A percentile compares a stretch with the other conserved stretches of the same genome.
These are phyloP conservation scores for Cladophialophora yegresii DNA, from an alignment of 2,329 filamentous ascomycete species.

Conservation along the genomic window DNA sequence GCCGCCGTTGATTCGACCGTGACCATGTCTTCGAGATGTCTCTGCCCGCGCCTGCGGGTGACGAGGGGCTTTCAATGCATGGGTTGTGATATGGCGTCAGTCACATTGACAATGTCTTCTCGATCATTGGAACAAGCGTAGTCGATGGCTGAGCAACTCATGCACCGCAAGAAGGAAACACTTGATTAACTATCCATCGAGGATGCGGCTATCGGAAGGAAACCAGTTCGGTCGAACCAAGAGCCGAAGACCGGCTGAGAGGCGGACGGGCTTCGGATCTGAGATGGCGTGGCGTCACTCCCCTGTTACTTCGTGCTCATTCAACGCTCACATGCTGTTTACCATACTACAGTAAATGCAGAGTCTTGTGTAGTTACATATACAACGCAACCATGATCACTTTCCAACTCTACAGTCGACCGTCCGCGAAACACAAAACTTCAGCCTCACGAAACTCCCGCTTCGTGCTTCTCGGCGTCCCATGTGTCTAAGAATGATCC, in stretches of 20 bases:
- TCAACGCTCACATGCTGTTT: too few species aligned
- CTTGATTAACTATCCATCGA: neutral
- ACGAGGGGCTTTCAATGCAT: slow-evolving; percentile 21
- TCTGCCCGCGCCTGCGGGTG: slow-evolving; percentile 24
- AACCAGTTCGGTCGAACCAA: neutral
- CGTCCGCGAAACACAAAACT: neutral
- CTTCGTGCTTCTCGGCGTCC: slow-evolving; percentile 45
- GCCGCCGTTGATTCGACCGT: slow-evolving; percentile 28
- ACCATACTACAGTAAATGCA: neutral
- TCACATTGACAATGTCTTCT: neutral
- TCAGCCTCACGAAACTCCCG: neutral
- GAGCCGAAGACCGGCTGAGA: slow-evolving; percentile 14
- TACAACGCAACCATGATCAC: neutral
- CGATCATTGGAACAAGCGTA: neutral
- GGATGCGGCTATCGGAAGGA: neutral
- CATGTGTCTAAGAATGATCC: slow-evolving; percentile 52
- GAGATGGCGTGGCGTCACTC: neutral
- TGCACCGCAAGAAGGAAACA: neutral
- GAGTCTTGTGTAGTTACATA: neutral
- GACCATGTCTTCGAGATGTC: slow-evolving; percentile 27
- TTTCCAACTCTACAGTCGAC: neutral
- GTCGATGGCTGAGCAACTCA: neutral
- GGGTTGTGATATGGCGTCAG: neutral
- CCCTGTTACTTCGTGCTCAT: neutral
- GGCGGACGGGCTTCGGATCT: slow-evolving; percentile 3